phyloP scores from a whole-genome alignment of 2,329 filamentous ascomycete species.

The Paracamarosporium sp. region DNA sequence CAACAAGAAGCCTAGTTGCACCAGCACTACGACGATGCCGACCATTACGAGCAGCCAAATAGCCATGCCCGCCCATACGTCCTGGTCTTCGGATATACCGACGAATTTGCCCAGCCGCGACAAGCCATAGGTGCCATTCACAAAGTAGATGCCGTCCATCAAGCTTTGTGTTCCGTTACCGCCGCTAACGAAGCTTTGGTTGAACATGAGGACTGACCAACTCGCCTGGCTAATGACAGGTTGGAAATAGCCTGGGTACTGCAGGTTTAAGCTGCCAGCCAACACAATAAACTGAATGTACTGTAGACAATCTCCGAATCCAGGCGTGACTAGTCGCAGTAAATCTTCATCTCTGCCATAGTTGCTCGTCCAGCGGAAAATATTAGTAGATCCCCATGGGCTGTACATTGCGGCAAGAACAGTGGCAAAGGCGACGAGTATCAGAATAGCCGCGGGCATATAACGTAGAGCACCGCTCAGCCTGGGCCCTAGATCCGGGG shows the following conservation, averaged over 20 bases:
- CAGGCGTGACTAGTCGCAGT: slow-evolving; percentile 89
- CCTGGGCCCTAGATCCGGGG: slow-evolving; percentile 77
- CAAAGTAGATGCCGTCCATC: slow-evolving; percentile 85
- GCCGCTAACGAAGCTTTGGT: slow-evolving; percentile 81
- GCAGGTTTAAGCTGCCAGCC: slow-evolving; percentile 83
- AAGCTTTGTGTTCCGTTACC: slow-evolving; percentile 70
- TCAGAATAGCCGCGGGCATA: slow-evolving; percentile 77
- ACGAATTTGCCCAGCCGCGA: slow-evolving; percentile 80
- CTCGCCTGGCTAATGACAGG: slow-evolving; percentile 85
- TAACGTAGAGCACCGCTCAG: slow-evolving; percentile 75
- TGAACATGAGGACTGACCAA: slow-evolving; percentile 94
- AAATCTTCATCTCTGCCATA: slow-evolving; percentile 94
- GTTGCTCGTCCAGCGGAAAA: slow-evolving; percentile 97
- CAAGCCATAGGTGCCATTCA: slow-evolving; percentile 79
- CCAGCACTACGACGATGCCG: slow-evolving; percentile 68
- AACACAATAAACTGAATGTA: slow-evolving; percentile 94
- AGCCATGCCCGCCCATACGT: slow-evolving; percentile 95
- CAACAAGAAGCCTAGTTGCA: slow-evolving; percentile 76
- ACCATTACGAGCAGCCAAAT: slow-evolving; percentile 86
- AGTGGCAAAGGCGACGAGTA: slow-evolving; percentile 82
- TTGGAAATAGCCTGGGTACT: slow-evolving; percentile 94
- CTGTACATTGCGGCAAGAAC: slow-evolving; percentile 85
- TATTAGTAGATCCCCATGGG: slow-evolving; percentile 89
- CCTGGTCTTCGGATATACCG: slow-evolving; percentile 75
- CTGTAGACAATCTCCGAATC: slow-evolving; percentile 94